Percentiles rank a stretch among this genome's conserved stretches.
phyloP scores from a whole-genome alignment of 2,329 filamentous ascomycete genomes.

The Curvularia hawaiiensis region DNA sequence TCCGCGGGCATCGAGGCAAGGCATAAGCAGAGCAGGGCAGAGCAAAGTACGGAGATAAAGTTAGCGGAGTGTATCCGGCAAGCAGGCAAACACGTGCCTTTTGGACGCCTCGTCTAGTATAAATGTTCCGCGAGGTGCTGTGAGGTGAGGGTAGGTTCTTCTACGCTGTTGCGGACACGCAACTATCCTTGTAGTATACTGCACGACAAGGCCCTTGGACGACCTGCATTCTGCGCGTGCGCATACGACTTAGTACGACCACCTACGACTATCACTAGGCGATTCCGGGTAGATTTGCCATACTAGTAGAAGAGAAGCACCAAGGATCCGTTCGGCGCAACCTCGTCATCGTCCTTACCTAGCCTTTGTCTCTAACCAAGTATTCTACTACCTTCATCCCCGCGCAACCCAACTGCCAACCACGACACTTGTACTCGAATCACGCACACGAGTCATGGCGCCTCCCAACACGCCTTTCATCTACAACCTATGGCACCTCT shows the following conservation, averaged over 20 bases:
- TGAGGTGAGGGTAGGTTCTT: too few species aligned
- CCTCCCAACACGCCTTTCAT: conserved; percentile 53
- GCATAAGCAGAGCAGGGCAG: neutral
- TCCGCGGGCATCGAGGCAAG: neutral
- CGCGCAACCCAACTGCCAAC: too few species aligned
- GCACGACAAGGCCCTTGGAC: too few species aligned
- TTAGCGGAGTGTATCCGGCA: too few species aligned
- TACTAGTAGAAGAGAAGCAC: neutral
- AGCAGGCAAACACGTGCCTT: neutral
- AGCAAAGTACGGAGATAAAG: too few species aligned
- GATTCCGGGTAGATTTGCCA: neutral
- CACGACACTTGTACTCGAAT: too few species aligned
- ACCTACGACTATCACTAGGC: neutral
- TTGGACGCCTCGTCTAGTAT: neutral
- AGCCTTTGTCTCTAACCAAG: too few species aligned
- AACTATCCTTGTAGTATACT: too few species aligned
- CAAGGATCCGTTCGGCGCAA: neutral
- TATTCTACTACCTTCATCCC: neutral
- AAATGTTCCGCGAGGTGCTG: too few species aligned
- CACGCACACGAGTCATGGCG: conserved; percentile 14
- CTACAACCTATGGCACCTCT: conserved; percentile 76
- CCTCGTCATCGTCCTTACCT: too few species aligned
- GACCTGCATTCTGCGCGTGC: neutral
- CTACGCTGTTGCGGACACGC: neutral
- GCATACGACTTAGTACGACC: neutral